Base-by-base conservation (phyloP, 176 grass and related monocot genomes). In the Cenchrus americanus region DNA sequence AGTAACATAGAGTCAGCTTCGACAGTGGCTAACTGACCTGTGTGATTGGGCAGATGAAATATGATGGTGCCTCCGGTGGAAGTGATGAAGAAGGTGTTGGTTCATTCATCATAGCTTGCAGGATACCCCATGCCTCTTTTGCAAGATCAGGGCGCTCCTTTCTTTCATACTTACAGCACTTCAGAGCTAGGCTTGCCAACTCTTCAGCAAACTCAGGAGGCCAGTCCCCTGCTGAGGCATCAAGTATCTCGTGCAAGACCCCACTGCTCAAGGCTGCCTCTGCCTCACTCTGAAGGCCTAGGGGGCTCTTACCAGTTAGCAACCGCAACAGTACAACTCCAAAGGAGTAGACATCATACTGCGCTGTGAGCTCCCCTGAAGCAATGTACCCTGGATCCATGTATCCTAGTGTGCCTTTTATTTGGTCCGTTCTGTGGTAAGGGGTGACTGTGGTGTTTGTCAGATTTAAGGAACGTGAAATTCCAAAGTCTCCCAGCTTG, bases 401-500 rank as follows among this genome's bases (percentile, higher is more conserved):
- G 75, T 94, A 97, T 17, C 89, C 78, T 46, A 97, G 50, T 5
- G 91, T 97, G 53, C 89, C 94, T 71, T 88, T 91, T 17, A 90
- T 84, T 53, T 93, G 88, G 18, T 54, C 71, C 6, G 94, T 97
- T 70, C 75, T 78, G 76, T 92, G 88, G 62, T 89, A 91, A 24
- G 92, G 89, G 14, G 88, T 92, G 64, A 71, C 69, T 0, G 87
- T 88, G 62, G 77, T 89, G 68, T 88, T 89, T 34, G 92, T 91
- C 53, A 88, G 71, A 59, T 87, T 71, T 8, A 97, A 71, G 47
- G 85, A 34, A 54, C 92, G 92, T n/a, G 88, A 92, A 22, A 94
- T 97, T 19, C 94, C 92, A 19, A 93, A 89, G 69, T 96, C 94
- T 22, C 88, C 85, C 21, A 96, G 88, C 78, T 96, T 96, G 58